A percentile compares a stretch with the other conserved stretches of the same genome.
Evolutionary conservation across 352 stramenopile genomes (phyloP).

Genomic region (Phytophthora brassicae): DNA sequence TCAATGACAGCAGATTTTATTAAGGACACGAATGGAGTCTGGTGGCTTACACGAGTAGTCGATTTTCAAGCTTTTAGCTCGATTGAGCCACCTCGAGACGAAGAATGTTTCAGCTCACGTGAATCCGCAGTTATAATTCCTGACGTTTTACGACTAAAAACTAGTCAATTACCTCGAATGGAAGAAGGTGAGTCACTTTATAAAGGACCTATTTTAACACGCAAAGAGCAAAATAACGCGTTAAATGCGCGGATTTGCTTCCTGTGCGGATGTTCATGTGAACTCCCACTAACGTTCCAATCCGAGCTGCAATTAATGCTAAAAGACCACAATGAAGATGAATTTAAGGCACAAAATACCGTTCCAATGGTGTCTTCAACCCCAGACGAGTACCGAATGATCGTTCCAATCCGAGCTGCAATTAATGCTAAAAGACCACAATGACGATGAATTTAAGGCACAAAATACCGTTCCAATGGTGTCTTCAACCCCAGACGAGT

Average conservation of each 20-base stretch:
- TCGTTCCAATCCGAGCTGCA: slow-evolving; percentile 47
- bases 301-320: slow-evolving; percentile 45
- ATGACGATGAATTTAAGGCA: slow-evolving; percentile 14
- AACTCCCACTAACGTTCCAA: slow-evolving; percentile 41
- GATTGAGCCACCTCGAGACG: slow-evolving; percentile 16
- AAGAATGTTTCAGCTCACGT: slow-evolving; percentile 9
- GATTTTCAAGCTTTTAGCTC: slow-evolving; percentile 45
- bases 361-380: slow-evolving; percentile 19
- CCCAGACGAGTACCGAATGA: too few species aligned
- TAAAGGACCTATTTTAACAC: slow-evolving; percentile 6
- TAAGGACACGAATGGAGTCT: slow-evolving; percentile 53
- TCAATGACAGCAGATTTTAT: slow-evolving; percentile 72
- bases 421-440: slow-evolving; percentile 32
- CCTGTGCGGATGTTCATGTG: slow-evolving; percentile 59
- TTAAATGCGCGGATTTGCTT: slow-evolving; percentile 43
- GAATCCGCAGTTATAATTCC: slow-evolving; percentile 53
- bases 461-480: slow-evolving; percentile 7
- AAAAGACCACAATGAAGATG: slow-evolving; percentile 23
- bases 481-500: slow-evolving; percentile 42
- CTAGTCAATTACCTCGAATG: slow-evolving; percentile 21
- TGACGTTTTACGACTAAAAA: slow-evolving; percentile 43
- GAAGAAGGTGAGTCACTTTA: slow-evolving; percentile 2
- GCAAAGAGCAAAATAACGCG: slow-evolving; percentile 13
- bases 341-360: slow-evolving; percentile 4
- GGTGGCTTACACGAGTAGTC: slow-evolving; percentile 74